Percentiles rank a stretch among this genome's conserved stretches.
phyloP scores from a whole-genome alignment of 108 stramenopile species.

The Nannochloropsis salina region DNA sequence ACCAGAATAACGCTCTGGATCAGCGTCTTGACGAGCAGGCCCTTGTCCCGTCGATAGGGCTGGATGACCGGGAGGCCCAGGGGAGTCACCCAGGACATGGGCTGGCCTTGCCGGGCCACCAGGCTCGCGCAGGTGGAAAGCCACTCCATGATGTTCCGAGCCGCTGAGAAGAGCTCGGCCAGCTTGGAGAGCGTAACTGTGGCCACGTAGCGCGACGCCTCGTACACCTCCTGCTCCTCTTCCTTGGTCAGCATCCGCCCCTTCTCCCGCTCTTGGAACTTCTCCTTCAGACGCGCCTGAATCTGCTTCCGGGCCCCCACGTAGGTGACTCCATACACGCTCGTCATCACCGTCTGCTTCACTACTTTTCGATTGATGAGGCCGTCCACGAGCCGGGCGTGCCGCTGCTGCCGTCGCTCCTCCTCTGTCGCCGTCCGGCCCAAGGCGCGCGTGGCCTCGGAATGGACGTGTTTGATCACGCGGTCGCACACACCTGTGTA shows the following conservation, averaged over 20 bases:
- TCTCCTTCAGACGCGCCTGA: constrained; percentile 55
- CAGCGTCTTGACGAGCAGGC: constrained; percentile 74
- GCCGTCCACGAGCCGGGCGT: constrained; percentile 75
- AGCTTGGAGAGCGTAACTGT: constrained; percentile 82
- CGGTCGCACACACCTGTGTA: constrained; percentile 74
- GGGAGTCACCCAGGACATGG: constrained; percentile 96
- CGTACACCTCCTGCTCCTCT: constrained; percentile 66
- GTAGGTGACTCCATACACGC: constrained; percentile 98
- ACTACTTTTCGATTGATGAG: constrained; percentile 91
- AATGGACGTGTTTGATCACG: constrained; percentile 29
- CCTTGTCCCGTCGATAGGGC: constrained; percentile 77
- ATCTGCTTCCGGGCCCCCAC: constrained; percentile 95
- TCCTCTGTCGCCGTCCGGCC: not conserved
- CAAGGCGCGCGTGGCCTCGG: not conserved
- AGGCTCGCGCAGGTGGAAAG: constrained; percentile 68
- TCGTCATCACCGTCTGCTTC: constrained; percentile 99
- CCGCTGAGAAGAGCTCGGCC: constrained; percentile 85
- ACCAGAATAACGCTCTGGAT: constrained; percentile 74
- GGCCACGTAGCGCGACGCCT: constrained; percentile 80
- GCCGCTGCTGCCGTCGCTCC: constrained; percentile 48
- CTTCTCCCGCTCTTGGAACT: constrained; percentile 9
- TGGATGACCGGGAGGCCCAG: constrained; percentile 95
- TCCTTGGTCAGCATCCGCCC: constrained; percentile 37
- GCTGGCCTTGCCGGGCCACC: constrained; percentile 76
- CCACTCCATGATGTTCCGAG: constrained; percentile 93